These are phyloP conservation scores for Ustilago loliicola DNA, from an alignment of 1,284 basidiomycete genomes.

Conservation along the genomic window DNA sequence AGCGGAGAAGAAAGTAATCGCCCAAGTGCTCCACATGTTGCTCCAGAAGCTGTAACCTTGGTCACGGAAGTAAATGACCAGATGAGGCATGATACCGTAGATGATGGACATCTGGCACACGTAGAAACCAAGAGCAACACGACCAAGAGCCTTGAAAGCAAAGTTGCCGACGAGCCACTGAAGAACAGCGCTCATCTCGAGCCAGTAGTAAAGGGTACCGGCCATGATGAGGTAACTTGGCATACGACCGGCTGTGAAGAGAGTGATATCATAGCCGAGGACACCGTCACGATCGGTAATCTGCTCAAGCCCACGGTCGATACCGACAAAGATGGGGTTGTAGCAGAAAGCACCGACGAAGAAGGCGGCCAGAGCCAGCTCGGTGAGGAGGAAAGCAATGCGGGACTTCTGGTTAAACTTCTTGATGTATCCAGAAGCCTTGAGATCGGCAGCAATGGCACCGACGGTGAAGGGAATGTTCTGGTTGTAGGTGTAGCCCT, in stretches of 20 bases:
- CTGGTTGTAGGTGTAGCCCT: constrained; percentile 36
- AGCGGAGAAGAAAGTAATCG: constrained; percentile 70
- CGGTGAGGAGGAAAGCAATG: constrained; percentile 67
- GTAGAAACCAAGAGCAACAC: constrained; percentile 72
- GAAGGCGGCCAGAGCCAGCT: constrained; percentile 67
- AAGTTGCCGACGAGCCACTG: constrained; percentile 71
- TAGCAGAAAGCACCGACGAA: constrained; percentile 70
- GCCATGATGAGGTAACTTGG: constrained; percentile 51
- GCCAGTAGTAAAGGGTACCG: constrained; percentile 68
- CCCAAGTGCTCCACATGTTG: constrained; percentile 71
- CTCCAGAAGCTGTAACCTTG: constrained; percentile 69
- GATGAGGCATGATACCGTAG: constrained; percentile 71
- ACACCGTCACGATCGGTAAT: constrained; percentile 70
- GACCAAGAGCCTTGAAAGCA: constrained; percentile 71
- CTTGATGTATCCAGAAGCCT: constrained; percentile 71
- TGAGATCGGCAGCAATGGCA: constrained; percentile 70
- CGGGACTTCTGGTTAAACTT: constrained; percentile 71
- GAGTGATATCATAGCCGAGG: constrained; percentile 64
- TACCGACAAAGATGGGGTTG: constrained; percentile 64
- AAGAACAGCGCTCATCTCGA: constrained; percentile 71
- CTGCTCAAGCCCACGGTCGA: constrained; percentile 64
- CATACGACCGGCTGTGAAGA: constrained; percentile 41
- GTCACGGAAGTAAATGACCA: constrained; percentile 70
- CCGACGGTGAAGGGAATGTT: constrained; percentile 69
- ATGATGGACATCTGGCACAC: constrained; percentile 72